Evolutionary conservation across 1,284 basidiomycete genomes (phyloP).

Genomic region (Butyriboletus appendiculatus): DNA sequence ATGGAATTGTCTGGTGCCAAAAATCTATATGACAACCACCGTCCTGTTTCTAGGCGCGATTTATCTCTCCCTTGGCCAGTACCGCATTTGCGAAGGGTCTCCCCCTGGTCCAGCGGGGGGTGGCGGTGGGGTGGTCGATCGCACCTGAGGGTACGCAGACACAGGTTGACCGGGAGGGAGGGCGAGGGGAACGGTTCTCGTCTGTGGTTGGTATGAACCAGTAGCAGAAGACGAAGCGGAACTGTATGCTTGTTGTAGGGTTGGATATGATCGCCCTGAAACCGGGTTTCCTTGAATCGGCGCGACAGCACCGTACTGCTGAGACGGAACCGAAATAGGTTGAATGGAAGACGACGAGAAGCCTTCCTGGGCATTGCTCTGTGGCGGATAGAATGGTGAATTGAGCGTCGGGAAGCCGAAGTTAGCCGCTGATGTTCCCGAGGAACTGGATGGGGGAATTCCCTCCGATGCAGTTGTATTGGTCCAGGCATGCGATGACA

Average conservation of each 20-base stretch:
- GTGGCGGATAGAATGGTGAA: constrained; percentile 47
- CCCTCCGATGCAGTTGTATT: constrained; percentile 21
- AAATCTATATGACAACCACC: constrained; percentile 18
- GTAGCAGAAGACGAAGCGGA: constrained; percentile 17
- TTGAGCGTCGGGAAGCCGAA: constrained; percentile 40
- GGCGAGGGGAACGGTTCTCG: constrained; percentile 10
- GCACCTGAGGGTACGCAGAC: constrained; percentile 24
- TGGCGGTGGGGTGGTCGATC: constrained; percentile 16
- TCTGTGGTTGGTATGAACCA: constrained; percentile 27
- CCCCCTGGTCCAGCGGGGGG: constrained; percentile 30
- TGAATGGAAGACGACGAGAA: constrained; percentile 30
- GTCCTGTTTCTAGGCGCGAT: constrained; percentile 11
- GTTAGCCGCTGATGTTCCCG: constrained; percentile 20
- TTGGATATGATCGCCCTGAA: constrained; percentile 27
- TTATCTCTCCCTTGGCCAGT: constrained; percentile 32
- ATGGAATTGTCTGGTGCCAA: constrained; percentile 14
- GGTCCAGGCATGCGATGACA: constrained; percentile 31
- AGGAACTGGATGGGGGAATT: constrained; percentile 22
- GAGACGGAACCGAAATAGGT: constrained; percentile 34
- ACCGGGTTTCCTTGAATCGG: constrained; percentile 21
- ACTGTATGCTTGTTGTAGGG: constrained; percentile 31
- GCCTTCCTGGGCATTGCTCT: constrained; percentile 26
- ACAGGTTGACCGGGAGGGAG: constrained; percentile 18
- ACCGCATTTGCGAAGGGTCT: constrained; percentile 31
- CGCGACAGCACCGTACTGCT: constrained; percentile 23